Conservation (phyloP, 2,329 filamentous ascomycete genomes). For the Leptographium wingfieldii region DNA sequence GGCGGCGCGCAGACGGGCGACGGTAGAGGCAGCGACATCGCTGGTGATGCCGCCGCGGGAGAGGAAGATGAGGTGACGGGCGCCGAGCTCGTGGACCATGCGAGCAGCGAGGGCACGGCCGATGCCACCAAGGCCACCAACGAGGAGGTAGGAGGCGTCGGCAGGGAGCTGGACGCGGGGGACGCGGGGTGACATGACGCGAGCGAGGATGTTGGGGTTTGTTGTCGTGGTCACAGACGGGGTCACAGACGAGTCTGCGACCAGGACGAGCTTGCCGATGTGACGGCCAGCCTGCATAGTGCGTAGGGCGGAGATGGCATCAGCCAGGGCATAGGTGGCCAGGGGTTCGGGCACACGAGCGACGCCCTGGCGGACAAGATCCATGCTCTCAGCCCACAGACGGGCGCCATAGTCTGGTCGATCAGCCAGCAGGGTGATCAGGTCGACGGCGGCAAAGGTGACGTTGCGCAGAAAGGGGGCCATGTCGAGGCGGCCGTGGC, state of each 20-base stretch:
- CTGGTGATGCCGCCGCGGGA: conserved; percentile 8
- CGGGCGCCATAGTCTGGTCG: conserved; percentile 8
- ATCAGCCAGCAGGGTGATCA: conserved; percentile 7
- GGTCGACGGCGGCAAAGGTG: conserved; percentile 10
- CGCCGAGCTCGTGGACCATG: conserved; percentile 12
- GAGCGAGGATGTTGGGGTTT: not conserved
- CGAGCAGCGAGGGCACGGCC: conserved; percentile 15
- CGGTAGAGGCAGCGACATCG: conserved; percentile 3
- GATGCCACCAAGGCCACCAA: conserved; percentile 18
- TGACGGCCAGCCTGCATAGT: conserved; percentile 29
- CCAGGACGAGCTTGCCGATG: conserved; percentile 20
- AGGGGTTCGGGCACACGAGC: conserved; percentile 5
- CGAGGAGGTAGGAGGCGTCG: conserved; percentile 15
- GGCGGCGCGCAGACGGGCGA: conserved; percentile 2
- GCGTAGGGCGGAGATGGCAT: conserved; percentile 28
- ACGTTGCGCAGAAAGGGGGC: conserved; percentile 9
- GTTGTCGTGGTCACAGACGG: not conserved
- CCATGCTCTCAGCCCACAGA: conserved; percentile 11
- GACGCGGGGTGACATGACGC: conserved; percentile 6
- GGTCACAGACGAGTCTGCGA: not conserved
- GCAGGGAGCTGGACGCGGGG: conserved; percentile 2
- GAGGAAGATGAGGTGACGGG: conserved; percentile 10
- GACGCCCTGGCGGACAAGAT: conserved; percentile 5
- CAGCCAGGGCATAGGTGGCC: conserved; percentile 4
- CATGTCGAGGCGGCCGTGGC: conserved; percentile 12